Percentiles rank a stretch among this genome's conserved stretches.
Evolutionary conservation across 495 filamentous ascomycete genomes (phyloP).

Genomic region (Annulohypoxylon maeteangense): DNA sequence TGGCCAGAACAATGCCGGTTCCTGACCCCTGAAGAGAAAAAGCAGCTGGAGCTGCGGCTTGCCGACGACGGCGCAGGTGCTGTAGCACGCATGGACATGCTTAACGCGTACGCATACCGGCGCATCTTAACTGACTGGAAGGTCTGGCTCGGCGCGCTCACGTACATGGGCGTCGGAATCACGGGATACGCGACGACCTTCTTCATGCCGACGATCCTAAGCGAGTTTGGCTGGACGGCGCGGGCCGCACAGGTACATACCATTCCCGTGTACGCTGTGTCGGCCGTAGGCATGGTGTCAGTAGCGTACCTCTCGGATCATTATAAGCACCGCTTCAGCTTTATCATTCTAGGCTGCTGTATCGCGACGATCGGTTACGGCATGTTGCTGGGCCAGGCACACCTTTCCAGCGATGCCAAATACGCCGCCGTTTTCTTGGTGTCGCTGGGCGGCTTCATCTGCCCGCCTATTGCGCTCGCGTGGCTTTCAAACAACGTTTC

Average conservation of each 20-base stretch:
- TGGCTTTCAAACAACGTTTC: constrained; percentile 66
- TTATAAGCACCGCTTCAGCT: constrained; percentile 53
- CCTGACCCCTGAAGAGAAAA: constrained; percentile 59
- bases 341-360: constrained; percentile 60
- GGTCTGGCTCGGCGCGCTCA: constrained; percentile 62
- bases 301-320: constrained; percentile 57
- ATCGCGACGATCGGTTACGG: constrained; percentile 62
- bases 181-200: constrained; percentile 63
- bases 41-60: constrained; percentile 56
- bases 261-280: constrained; percentile 67
- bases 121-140: constrained; percentile 66
- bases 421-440: constrained; percentile 68
- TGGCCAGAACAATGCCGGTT: constrained; percentile 65
- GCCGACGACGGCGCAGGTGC: constrained; percentile 52
- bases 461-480: constrained; percentile 61
- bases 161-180: constrained; percentile 63
- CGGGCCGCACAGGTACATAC: constrained; percentile 63
- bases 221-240: constrained; percentile 65
- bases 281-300: constrained; percentile 57
- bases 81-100: constrained; percentile 58
- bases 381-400: constrained; percentile 56
- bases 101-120: constrained; percentile 58
- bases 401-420: constrained; percentile 49
- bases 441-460: constrained; percentile 61
- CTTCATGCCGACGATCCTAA: constrained; percentile 67